Percentiles rank a stretch among this genome's conserved stretches.
phyloP scores from a whole-genome alignment of 805 yeast species.

The Starmera caribaea region DNA sequence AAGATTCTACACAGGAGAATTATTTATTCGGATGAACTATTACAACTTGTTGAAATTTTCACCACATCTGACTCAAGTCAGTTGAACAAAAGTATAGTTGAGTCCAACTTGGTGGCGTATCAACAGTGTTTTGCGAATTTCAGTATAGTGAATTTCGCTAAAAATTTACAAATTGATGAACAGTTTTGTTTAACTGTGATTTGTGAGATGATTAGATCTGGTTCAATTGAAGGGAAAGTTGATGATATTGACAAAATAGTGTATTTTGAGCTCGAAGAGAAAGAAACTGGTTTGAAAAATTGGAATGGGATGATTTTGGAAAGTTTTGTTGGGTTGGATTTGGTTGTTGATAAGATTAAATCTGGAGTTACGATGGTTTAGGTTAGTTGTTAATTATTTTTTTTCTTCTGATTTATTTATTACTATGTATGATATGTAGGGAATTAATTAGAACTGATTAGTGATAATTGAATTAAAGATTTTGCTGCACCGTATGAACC shows the following conservation, averaged over 20 bases:
- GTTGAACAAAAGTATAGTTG: constrained; percentile 7
- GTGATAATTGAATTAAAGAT: constrained; percentile 31
- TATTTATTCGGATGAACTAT: constrained; percentile 8
- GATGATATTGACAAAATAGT: constrained; percentile 16
- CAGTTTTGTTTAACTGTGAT: constrained; percentile 4
- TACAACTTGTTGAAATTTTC: constrained; percentile 3
- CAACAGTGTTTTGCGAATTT: constrained; percentile 8
- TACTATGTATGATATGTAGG: not conserved
- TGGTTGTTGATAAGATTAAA: constrained; percentile 7
- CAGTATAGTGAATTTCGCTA: constrained; percentile 6
- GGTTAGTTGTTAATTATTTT: no score
- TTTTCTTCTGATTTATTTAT: not conserved
- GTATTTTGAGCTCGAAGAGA: constrained; percentile 4
- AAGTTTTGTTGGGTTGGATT: constrained; percentile 6
- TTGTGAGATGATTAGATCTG: constrained; percentile 11
- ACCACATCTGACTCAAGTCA: constrained; percentile 1
- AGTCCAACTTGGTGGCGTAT: constrained; percentile 11
- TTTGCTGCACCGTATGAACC: constrained; percentile 40
- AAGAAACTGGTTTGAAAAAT: constrained; percentile 2
- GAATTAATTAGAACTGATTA: constrained; percentile 14
- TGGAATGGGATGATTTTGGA: constrained; percentile 9
- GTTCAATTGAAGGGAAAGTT: constrained; percentile 10
- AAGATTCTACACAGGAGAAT: constrained; percentile 8
- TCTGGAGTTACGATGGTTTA: not conserved
- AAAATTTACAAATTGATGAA: constrained; percentile 4